Evolutionary conservation across 1,139 yeast genomes (phyloP).

Genomic region (Geotrichum histeridarum): DNA sequence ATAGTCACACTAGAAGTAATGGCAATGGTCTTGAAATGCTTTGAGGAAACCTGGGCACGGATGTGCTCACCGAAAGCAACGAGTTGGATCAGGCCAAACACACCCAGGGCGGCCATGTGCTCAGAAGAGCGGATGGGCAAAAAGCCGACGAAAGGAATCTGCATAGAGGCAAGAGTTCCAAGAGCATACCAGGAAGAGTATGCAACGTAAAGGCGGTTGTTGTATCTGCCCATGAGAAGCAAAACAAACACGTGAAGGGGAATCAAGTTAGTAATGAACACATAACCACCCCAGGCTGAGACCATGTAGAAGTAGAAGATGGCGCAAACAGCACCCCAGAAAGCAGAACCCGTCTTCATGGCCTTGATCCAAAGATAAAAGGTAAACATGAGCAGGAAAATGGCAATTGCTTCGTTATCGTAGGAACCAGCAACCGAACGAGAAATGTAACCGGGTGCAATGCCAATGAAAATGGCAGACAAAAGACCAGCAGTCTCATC

Average conservation of each 20-base stretch:
- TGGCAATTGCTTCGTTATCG: constrained; percentile 98
- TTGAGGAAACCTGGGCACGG: constrained; percentile 64
- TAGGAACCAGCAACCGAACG: constrained; percentile 98
- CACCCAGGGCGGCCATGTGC: constrained; percentile 98
- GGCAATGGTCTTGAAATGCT: constrained; percentile 71
- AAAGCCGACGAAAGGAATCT: constrained; percentile 97
- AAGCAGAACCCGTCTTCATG: constrained; percentile 81
- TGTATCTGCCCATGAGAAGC: constrained; percentile 90
- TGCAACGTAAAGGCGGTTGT: constrained; percentile 75
- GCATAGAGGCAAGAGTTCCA: constrained; percentile 97
- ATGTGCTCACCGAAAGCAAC: constrained; percentile 83
- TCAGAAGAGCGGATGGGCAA: constrained; percentile 94
- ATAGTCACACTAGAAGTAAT: constrained; percentile 54
- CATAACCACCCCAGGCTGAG: constrained; percentile 99
- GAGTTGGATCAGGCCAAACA: constrained; percentile 88
- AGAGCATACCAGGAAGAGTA: constrained; percentile 95
- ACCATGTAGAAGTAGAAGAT: constrained; percentile 96
- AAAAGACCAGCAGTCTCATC: constrained; percentile 84
- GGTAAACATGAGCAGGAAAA: constrained; percentile 90
- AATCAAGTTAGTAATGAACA: constrained; percentile 93
- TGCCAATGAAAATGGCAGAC: constrained; percentile 92
- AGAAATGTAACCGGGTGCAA: constrained; percentile 97
- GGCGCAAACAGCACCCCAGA: constrained; percentile 81
- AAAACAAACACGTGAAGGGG: constrained; percentile 92
- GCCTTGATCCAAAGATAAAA: constrained; percentile 95